phyloP scores from a whole-genome alignment of 345 rosid species.

The Aurinia saxatilis region DNA sequence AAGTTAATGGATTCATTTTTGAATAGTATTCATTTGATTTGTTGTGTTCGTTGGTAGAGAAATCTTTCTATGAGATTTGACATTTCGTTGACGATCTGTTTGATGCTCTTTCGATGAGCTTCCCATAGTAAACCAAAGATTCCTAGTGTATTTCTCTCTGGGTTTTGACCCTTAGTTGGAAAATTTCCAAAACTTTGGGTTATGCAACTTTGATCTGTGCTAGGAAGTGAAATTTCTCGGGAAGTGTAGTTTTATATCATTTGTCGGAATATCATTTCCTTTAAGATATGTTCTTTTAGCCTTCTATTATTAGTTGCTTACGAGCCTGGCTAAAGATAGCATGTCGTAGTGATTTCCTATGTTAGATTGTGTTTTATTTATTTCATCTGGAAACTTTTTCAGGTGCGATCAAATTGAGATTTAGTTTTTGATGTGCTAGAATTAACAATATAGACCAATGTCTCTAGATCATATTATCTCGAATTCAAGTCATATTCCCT shows the following conservation, averaged over 20 bases:
- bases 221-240: not conserved
- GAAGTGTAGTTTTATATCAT: not conserved
- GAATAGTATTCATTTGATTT: not conserved
- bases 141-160: not conserved
- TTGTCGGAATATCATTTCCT: not conserved
- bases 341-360: not conserved
- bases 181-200: not conserved
- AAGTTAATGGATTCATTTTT: not conserved
- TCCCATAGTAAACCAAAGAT: too few relatives aligned
- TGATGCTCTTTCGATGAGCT: not conserved
- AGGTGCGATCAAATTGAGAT: not conserved
- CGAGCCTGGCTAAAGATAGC: constrained; percentile 1
- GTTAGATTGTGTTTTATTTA: not conserved
- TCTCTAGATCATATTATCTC: not conserved
- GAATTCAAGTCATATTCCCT: not conserved
- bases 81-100: not conserved
- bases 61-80: constrained; percentile 1
- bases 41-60: not conserved
- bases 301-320: constrained; percentile 20
- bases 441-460: not conserved
- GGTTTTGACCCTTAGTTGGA: not conserved
- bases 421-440: not conserved
- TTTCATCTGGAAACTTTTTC: not conserved
- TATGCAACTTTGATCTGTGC: constrained; percentile 1
- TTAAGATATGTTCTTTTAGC: not conserved